Base-by-base conservation (phyloP, 176 grass and related monocot genomes). In the Dendrocalamus sinicus region DNA sequence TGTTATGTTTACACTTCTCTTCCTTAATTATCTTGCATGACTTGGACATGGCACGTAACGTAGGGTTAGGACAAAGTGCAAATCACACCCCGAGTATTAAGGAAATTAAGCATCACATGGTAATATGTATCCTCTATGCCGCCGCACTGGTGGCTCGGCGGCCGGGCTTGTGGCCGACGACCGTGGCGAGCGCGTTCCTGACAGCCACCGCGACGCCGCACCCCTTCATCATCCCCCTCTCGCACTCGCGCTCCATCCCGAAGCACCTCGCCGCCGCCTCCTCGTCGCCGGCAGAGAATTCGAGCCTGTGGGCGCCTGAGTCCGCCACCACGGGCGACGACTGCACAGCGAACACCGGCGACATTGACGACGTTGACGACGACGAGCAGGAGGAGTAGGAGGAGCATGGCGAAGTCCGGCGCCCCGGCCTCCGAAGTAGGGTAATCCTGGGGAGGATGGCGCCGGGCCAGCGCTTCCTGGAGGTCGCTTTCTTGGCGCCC, bases 291-390 rank as follows among this genome's bases (percentile, higher is more conserved):
- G 67, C 57, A 12, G 89, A 90, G 67, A 59, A 68, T 40, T 79
- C 50, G 30, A 79, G 89, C 15, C 19, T 17, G 82, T 62, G 82
- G 82, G 66, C 23, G 67, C 67, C 67, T 14, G 73, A 71, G 20
- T 5, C 48, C 13, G 11, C 28, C 7, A 20, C n/a, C 2, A 35
- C 30, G 2, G 88, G 82, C 0, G 82, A 85, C 10, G 88, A 59
- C 47, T 67, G 79, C 50, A 87, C 80, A 50, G 89, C 35, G 84
- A 87, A 90, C 16, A 87, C 89, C 9, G 89, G 84, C 4, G 89
- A 87, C 89, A 83, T 87, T 2, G 89, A 46, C 8, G 71, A 23
- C 43, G 80, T 72, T 39, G 88, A 83, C 0, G 88, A 86, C 32
- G 54, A 77, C 0, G 79, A 90, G 2, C 73, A 65, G 24, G 65